Evolutionary conservation across 169 alveolate species (phyloP).

Genomic region (Fabrea salina): DNA sequence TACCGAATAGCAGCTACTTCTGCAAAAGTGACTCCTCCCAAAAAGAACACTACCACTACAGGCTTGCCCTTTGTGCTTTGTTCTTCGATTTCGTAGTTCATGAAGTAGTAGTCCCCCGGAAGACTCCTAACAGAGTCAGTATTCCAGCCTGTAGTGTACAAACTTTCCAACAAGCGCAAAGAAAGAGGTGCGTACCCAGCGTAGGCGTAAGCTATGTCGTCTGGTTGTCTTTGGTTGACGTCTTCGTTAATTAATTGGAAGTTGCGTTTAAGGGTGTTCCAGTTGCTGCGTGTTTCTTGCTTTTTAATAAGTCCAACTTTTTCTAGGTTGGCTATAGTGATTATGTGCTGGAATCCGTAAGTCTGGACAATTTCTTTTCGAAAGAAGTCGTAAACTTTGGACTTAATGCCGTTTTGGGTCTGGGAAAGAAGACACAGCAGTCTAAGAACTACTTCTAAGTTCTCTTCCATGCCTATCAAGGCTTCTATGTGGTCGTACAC

Average conservation of each 20-base stretch:
- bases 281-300: conserved; percentile 51
- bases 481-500: conserved; percentile 54
- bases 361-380: conserved; percentile 60
- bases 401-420: conserved; percentile 66
- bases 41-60: conserved; percentile 45
- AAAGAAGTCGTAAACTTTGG: conserved; percentile 51
- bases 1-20: conserved; percentile 77
- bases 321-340: conserved; percentile 62
- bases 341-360: conserved; percentile 63
- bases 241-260: conserved; percentile 58
- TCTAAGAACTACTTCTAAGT: conserved; percentile 55
- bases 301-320: conserved; percentile 57
- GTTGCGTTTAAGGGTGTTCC: conserved; percentile 50
- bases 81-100: conserved; percentile 34
- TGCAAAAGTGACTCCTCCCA: conserved; percentile 82
- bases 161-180: conserved; percentile 60
- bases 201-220: conserved; percentile 63
- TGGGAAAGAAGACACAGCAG: conserved; percentile 53
- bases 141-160: conserved; percentile 52
- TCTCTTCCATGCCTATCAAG: conserved; percentile 56
- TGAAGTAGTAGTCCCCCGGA: conserved; percentile 27
- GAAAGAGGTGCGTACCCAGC: conserved; percentile 79
- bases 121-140: conserved; percentile 42
- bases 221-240: conserved; percentile 47
- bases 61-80: conserved; percentile 30